These are phyloP conservation scores for Cladosporium sp. DNA, from an alignment of 2,329 filamentous ascomycete genomes.

Conservation along the genomic window DNA sequence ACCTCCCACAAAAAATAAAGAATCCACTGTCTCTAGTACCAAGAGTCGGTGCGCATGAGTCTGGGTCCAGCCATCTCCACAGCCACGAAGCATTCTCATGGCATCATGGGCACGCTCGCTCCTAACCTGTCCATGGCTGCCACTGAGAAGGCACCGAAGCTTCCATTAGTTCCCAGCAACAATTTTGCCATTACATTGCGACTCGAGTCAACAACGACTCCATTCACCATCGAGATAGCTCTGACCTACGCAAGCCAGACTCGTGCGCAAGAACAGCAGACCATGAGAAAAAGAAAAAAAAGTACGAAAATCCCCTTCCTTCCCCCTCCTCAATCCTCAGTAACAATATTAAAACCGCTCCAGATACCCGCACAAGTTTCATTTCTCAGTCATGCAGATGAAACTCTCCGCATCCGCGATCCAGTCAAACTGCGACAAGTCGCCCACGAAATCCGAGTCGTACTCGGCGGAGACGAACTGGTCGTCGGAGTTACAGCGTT, in stretches of 20 bases:
- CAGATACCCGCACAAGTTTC: no score
- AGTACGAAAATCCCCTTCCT: background rate
- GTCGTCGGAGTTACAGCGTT: conserved; percentile 11
- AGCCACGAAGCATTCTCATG: background rate
- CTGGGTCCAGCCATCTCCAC: background rate
- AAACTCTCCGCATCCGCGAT: conserved; percentile 29
- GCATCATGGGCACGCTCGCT: background rate
- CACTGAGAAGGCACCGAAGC: background rate
- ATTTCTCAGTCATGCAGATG: conserved; percentile 23
- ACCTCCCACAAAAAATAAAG: background rate
- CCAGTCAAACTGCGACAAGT: conserved; percentile 28
- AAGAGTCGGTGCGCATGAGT: background rate
- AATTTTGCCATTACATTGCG: background rate
- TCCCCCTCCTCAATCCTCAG: no score
- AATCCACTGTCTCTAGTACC: background rate
- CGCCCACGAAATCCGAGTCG: conserved; percentile 19
- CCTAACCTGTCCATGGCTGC: no score
- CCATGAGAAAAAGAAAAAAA: background rate
- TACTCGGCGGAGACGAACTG: background rate
- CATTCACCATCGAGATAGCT: background rate
- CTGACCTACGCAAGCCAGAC: background rate
- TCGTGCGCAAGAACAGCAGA: background rate
- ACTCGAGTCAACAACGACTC: background rate
- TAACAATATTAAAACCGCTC: no score
- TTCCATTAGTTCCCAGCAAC: background rate